Conservation (phyloP, 2,329 filamentous ascomycete genomes). For the Diaporthe velutina region DNA sequence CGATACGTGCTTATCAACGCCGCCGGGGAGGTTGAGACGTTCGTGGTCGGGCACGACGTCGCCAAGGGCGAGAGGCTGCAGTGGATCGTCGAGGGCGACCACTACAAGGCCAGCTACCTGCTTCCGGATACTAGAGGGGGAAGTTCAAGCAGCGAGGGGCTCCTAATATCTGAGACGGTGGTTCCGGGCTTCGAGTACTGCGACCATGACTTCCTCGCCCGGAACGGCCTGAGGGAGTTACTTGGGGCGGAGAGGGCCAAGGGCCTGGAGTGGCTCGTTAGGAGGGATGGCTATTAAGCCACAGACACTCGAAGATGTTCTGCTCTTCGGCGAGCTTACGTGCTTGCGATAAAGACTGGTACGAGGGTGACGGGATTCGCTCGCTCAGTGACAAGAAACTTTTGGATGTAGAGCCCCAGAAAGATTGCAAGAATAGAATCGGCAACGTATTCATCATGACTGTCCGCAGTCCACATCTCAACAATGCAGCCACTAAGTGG, state of each 20-base stretch:
- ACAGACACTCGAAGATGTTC: not conserved
- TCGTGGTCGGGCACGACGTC: slow-evolving; percentile 72
- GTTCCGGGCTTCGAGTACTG: slow-evolving; percentile 76
- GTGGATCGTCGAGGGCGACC: slow-evolving; percentile 78
- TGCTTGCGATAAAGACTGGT: not conserved
- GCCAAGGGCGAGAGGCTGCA: slow-evolving; percentile 71
- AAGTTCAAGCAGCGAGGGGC: slow-evolving; percentile 56
- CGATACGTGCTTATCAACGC: slow-evolving; percentile 75
- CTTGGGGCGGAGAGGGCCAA: slow-evolving; percentile 62
- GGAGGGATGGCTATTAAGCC: slow-evolving; percentile 36
- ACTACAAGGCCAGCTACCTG: slow-evolving; percentile 75
- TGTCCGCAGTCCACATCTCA: not conserved
- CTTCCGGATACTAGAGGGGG: slow-evolving; percentile 57
- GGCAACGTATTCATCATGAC: not conserved
- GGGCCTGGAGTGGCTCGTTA: slow-evolving; percentile 62
- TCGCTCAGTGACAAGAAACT: not conserved
- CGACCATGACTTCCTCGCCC: slow-evolving; percentile 75
- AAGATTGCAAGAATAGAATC: not conserved
- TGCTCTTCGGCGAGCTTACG: not conserved
- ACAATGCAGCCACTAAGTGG: not conserved
- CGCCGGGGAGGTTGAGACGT: slow-evolving; percentile 70
- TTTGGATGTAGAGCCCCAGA: not conserved
- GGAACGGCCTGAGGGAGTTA: slow-evolving; percentile 62
- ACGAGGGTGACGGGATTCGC: not conserved
- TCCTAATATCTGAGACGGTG: slow-evolving; percentile 77